These are phyloP conservation scores for Phytophthora sp. DNA, from an alignment of 352 stramenopile genomes.

Conservation along the genomic window DNA sequence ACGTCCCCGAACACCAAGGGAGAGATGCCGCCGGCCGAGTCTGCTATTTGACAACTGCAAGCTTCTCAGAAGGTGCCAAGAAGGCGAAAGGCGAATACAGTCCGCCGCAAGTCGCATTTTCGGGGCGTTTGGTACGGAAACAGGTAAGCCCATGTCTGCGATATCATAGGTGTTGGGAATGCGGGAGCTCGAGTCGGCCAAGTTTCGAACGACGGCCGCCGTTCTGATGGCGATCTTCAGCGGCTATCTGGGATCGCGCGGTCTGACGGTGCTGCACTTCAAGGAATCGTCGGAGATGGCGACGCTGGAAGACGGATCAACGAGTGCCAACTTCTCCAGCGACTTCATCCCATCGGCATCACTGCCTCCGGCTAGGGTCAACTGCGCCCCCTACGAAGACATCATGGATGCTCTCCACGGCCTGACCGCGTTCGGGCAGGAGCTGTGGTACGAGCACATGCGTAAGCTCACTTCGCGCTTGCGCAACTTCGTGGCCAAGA, in stretches of 20 bases:
- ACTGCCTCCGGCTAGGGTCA: background rate
- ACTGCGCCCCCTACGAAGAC: slow-evolving; percentile 16
- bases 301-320: slow-evolving; percentile 12
- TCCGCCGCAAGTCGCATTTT: slow-evolving; percentile 14
- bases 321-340: slow-evolving; percentile 23
- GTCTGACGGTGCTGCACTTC: slow-evolving; percentile 16
- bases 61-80: no score
- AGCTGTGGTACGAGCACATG: slow-evolving; percentile 25
- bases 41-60: no score
- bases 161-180: slow-evolving; percentile 21
- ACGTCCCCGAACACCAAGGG: no score
- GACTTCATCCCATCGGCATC: slow-evolving; percentile 12
- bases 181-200: slow-evolving; percentile 4
- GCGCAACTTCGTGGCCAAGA: slow-evolving; percentile 18
- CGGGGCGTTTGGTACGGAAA: background rate
- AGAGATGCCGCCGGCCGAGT: no score
- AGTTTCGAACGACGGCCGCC: background rate
- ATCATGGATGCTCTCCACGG: slow-evolving; percentile 14
- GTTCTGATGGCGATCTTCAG: slow-evolving; percentile 27
- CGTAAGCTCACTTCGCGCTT: slow-evolving; percentile 8
- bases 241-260: slow-evolving; percentile 3
- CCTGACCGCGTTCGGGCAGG: background rate
- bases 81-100: no score
- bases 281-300: slow-evolving; percentile 9
- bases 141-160: slow-evolving; percentile 17